Evolutionary conservation across 345 rosid species (phyloP).

Genomic region (Triadica sebifera): DNA sequence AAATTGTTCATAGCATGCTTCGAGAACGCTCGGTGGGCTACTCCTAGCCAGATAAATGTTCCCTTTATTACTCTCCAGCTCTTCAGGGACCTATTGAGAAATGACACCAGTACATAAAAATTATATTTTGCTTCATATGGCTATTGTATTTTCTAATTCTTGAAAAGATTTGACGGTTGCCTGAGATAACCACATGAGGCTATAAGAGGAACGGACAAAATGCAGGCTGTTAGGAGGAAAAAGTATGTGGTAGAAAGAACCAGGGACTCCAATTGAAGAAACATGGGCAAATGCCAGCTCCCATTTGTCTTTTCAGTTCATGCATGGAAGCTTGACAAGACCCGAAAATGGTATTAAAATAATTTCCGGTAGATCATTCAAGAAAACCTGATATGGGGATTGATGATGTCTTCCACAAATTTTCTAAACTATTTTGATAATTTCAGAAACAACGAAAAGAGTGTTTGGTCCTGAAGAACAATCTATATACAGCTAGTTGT

Average conservation of each 20-base stretch:
- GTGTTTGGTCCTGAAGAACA: slow-evolving; percentile 90
- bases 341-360: slow-evolving; percentile 49
- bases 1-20: slow-evolving; percentile 50
- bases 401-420: slow-evolving; percentile 17
- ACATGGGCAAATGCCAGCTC: slow-evolving; percentile 8
- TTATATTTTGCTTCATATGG: no score
- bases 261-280: slow-evolving; percentile 38
- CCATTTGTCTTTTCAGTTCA: slow-evolving; percentile 20
- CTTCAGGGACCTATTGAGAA: slow-evolving; percentile 52
- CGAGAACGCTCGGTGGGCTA: slow-evolving; percentile 38
- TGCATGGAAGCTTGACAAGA: slow-evolving; percentile 27
- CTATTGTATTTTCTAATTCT: no score
- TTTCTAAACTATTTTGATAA: slow-evolving; percentile 29
- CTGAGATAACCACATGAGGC: slow-evolving; percentile 56
- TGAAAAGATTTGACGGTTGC: not conserved
- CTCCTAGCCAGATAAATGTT: slow-evolving; percentile 48
- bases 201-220: slow-evolving; percentile 19
- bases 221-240: slow-evolving; percentile 28
- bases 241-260: slow-evolving; percentile 52
- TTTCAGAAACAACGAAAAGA: slow-evolving; percentile 30
- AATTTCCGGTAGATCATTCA: slow-evolving; percentile 60
- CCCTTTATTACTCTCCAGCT: slow-evolving; percentile 41
- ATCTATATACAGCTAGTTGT: no score
- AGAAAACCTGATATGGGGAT: slow-evolving; percentile 40
- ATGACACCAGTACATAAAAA: no score